Conservation (phyloP, 805 yeast species). For the Suhomyces emberorum region DNA sequence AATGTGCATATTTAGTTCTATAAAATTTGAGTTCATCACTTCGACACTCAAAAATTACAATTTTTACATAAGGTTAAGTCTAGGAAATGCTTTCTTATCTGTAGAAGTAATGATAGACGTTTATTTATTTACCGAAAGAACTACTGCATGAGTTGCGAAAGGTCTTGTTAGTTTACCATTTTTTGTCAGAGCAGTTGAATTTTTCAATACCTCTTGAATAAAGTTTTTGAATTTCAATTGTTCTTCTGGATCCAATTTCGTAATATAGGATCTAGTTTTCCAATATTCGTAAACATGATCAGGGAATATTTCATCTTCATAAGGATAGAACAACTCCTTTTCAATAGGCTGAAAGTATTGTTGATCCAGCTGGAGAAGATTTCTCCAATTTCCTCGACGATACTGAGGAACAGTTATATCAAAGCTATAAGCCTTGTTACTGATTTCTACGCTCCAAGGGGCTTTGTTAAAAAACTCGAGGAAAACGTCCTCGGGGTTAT, state of each 20-base stretch:
- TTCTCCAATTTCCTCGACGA: slow-evolving; percentile 46
- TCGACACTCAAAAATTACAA: too few relatives aligned
- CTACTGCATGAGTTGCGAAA: slow-evolving; percentile 13
- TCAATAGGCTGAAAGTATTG: slow-evolving; percentile 31
- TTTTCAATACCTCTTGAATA: slow-evolving; percentile 27
- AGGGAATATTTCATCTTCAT: slow-evolving; percentile 26
- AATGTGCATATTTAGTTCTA: too few relatives aligned
- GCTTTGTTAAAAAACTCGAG: slow-evolving; percentile 17
- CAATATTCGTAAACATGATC: slow-evolving; percentile 46
- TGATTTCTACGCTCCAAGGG: slow-evolving; percentile 38
- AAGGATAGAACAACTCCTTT: slow-evolving; percentile 30
- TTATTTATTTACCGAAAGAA: slow-evolving; percentile 4
- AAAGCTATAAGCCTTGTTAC: slow-evolving; percentile 29
- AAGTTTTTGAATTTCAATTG: slow-evolving; percentile 26
- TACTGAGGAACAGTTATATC: slow-evolving; percentile 56
- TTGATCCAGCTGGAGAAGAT: slow-evolving; percentile 28
- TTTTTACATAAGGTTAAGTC: too few relatives aligned
- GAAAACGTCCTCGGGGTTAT: slow-evolving; percentile 9
- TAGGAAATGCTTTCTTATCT: too few relatives aligned
- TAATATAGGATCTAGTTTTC: slow-evolving; percentile 55
- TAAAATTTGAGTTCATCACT: too few relatives aligned
- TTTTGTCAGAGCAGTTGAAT: not conserved
- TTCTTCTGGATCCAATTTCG: slow-evolving; percentile 39
- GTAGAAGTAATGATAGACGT: too few relatives aligned
- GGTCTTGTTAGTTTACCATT: slow-evolving; percentile 10